A percentile compares a stretch with the other conserved stretches of the same genome.
Conservation (phyloP, 176 grass and related monocot genomes). For the Elymus sibiricus region DNA sequence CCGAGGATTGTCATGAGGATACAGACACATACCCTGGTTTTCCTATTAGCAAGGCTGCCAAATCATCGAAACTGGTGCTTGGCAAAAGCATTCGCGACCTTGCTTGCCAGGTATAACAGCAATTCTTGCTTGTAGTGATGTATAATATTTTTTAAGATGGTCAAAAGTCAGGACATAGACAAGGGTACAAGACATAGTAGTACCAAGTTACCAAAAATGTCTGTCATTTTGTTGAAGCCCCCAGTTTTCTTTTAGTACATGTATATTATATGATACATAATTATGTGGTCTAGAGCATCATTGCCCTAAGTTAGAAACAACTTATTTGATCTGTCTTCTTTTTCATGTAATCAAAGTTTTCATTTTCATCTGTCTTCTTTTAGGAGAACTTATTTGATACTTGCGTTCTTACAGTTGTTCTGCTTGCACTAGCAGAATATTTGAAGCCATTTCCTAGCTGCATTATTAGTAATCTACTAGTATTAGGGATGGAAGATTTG, state of each 20-base stretch:
- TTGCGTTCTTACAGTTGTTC: neutral
- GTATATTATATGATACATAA: neutral
- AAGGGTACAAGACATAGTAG: neutral
- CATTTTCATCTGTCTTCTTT: neutral
- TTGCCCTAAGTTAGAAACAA: neutral
- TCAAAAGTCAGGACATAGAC: neutral
- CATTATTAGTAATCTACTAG: neutral
- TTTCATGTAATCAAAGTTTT: neutral
- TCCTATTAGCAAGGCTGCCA: slow-evolving; percentile 77
- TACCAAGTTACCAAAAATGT: neutral
- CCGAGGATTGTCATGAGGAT: slow-evolving; percentile 44
- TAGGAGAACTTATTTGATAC: neutral
- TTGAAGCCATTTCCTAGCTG: neutral
- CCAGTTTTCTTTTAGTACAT: neutral
- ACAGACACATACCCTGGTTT: slow-evolving; percentile 49
- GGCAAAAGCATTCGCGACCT: slow-evolving; percentile 86
- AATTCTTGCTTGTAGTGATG: neutral
- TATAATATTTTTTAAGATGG: neutral
- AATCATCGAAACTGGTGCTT: slow-evolving; percentile 37
- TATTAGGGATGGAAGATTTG: neutral
- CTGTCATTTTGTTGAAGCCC: neutral
- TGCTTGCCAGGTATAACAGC: slow-evolving; percentile 73
- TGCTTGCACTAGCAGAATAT: neutral
- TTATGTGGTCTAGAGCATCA: neutral
- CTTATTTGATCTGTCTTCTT: neutral